These are phyloP conservation scores for Wickerhamiella alocasiicola DNA, from an alignment of 805 yeast genomes.

Conservation along the genomic window DNA sequence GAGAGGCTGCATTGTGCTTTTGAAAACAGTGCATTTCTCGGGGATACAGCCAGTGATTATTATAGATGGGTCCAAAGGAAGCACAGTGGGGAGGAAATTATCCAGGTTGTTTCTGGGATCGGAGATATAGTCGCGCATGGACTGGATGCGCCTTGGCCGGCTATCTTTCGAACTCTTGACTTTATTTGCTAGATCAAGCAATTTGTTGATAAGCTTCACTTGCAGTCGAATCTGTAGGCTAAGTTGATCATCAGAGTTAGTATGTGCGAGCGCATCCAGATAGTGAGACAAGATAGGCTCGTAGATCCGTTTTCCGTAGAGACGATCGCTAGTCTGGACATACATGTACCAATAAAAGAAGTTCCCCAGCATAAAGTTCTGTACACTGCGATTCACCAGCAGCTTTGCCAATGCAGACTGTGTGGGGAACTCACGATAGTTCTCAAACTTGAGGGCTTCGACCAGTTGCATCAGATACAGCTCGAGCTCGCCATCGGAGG, in stretches of 20 bases:
- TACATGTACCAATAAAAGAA: constrained; percentile 85
- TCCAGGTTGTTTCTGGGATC: constrained; percentile 35
- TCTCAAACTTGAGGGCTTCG: constrained; percentile 78
- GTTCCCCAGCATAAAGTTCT: constrained; percentile 58
- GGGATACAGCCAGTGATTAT: constrained; percentile 65
- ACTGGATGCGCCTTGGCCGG: constrained; percentile 62
- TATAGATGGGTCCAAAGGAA: constrained; percentile 77
- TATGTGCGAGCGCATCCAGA: constrained; percentile 27
- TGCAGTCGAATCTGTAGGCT: constrained; percentile 35
- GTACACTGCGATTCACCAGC: constrained; percentile 56
- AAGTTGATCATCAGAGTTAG: constrained; percentile 24
- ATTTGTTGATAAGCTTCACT: constrained; percentile 50
- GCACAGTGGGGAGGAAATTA: constrained; percentile 42
- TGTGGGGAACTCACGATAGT: constrained; percentile 17
- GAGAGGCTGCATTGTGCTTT: constrained; percentile 80
- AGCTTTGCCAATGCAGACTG: constrained; percentile 38
- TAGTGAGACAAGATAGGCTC: constrained; percentile 38
- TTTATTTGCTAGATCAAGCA: constrained; percentile 52
- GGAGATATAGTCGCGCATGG: constrained; percentile 43
- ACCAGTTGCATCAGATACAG: constrained; percentile 79
- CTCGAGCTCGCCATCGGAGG: constrained; percentile 68
- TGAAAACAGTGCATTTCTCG: constrained; percentile 74
- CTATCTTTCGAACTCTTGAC: constrained; percentile 61
- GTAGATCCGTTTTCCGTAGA: constrained; percentile 33
- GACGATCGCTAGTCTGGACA: constrained; percentile 67